Base-by-base conservation (phyloP, 2,329 filamentous ascomycete species). In the Claviceps sp. region DNA sequence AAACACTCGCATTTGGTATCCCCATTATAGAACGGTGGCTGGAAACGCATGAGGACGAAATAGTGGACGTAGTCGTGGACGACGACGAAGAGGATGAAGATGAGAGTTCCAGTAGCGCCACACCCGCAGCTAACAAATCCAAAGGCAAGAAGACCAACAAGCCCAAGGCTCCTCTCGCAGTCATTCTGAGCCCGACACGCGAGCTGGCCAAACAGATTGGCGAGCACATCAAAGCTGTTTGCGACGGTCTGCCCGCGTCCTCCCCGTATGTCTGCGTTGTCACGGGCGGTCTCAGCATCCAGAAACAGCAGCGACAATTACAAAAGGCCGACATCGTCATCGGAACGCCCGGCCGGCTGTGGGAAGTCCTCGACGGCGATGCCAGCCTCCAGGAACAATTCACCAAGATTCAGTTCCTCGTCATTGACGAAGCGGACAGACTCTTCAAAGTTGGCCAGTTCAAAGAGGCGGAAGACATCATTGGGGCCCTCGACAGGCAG, bases 341-440 rank as follows among this genome's bases (percentile, higher is more conserved):
- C 52, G 91, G 84, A 49, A 96, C 93, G 0, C 93, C 93, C 0
- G 93, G 93, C 24, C 82, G 93, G 54, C 68, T 97, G 46, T 98
- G 93, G 93, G 93, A 98, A 64, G 83, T 98, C 5, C 80, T 97
- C 54, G 89, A 86, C 64, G 80, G 81, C 1, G 87, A 85, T 45
- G 76, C 78, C 11, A 81, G 82, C 5, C 67, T 94, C 22, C 77
- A 91, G 52, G 70, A 73, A 2, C 79, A 81, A 2, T 82, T 98
- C 60, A 84, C 83, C 62, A 70, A 78, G 48, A 84, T 95, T 47
- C 76, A 78, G 48, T 97, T 91, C 64, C 71, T 98, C 2, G 89
- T 97, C 0, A 77, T 98, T 1, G 93, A 98, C 60, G 93, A 98
- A 67, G 93, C 93, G 0, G 93, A 98, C 70, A 79, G 93, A 50